Base-by-base conservation (phyloP, 2,329 filamentous ascomycete genomes). In the Sporothrix luriei region DNA sequence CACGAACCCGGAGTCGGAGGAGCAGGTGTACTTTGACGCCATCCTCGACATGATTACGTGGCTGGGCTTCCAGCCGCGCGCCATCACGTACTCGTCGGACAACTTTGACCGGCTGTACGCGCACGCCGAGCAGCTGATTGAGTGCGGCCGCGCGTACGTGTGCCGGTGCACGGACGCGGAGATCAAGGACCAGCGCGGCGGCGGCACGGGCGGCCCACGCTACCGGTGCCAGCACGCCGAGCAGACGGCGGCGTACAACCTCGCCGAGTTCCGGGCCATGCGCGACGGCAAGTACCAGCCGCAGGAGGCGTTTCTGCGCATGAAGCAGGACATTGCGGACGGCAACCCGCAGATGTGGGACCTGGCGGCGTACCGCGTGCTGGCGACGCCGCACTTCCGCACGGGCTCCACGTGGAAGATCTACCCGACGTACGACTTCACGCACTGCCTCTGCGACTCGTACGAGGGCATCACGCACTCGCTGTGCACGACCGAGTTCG, bases 391-490 rank as follows among this genome's bases (percentile, higher is more conserved):
- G 57, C 93, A 97, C 78, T 88, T 92, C 79, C 87, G 92, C 48
- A 97, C 94, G 0, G 92, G 91, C 40, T 83, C 87, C 73, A 89
- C 91, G 77, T 98, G 94, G 93, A 91, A 89, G 79, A 97, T 98
- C 72, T 97, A 97, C 78, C 95, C 95, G 0, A 96, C 94, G 0
- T 97, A 97, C 77, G 94, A 97, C 78, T 96, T 96, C 78, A 91
- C 91, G 0, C 92, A 96, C 82, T 97, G 92, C 78, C 83, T 97
- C 26, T 94, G 92, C 75, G 95, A 98, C 84, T 94, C 91, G 74
- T 92, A 97, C 73, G 95, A 99, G 79, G 87, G 87, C 29, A 96
- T 98, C 51, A 70, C 70, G 10, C 70, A 71, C 61, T 68, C 65
- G 26, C 84, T 98, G 24, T 98, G 94, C 78, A 98, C 95, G 0